A percentile compares a stretch with the other conserved stretches of the same genome.
Conservation (phyloP, 441 rosid genomes). For the Macaranga tanarius region DNA sequence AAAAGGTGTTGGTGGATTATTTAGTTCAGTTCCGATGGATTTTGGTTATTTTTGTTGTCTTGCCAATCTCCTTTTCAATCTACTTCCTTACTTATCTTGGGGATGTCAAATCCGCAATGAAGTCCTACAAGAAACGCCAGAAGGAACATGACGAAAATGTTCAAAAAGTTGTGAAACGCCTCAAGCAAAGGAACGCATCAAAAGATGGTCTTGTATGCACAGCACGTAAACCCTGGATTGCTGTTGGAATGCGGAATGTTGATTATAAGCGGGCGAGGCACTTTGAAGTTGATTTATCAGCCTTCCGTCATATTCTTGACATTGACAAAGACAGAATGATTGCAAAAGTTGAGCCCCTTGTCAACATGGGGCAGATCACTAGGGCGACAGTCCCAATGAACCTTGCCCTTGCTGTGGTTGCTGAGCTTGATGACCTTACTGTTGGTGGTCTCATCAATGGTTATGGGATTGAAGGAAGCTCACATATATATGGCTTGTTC, state of each 20-base stretch:
- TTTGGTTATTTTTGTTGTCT: conserved; percentile 82
- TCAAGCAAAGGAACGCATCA: conserved; percentile 68
- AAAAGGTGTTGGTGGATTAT: conserved; percentile 82
- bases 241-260: conserved; percentile 98
- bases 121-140: conserved; percentile 78
- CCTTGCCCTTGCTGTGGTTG: conserved; percentile 93
- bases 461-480: conserved; percentile 98
- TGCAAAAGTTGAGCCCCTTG: conserved; percentile 94
- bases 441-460: conserved; percentile 99
- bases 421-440: conserved; percentile 98
- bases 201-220: conserved; percentile 99
- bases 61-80: conserved; percentile 72
- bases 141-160: conserved; percentile 95
- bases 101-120: conserved; percentile 81
- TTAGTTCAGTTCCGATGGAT: conserved; percentile 89
- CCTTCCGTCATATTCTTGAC: conserved; percentile 75
- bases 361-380: conserved; percentile 96
- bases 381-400: conserved; percentile 87
- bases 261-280: conserved; percentile 96
- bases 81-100: conserved; percentile 90
- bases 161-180: conserved; percentile 75
- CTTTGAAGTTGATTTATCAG: conserved; percentile 89
- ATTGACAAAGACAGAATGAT: conserved; percentile 83
- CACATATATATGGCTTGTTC: conserved; percentile 90
- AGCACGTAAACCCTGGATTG: conserved; percentile 97